Evolutionary conservation across 768 basidiomycete species (phyloP).

Genomic region (Kwoniella bestiolae): DNA sequence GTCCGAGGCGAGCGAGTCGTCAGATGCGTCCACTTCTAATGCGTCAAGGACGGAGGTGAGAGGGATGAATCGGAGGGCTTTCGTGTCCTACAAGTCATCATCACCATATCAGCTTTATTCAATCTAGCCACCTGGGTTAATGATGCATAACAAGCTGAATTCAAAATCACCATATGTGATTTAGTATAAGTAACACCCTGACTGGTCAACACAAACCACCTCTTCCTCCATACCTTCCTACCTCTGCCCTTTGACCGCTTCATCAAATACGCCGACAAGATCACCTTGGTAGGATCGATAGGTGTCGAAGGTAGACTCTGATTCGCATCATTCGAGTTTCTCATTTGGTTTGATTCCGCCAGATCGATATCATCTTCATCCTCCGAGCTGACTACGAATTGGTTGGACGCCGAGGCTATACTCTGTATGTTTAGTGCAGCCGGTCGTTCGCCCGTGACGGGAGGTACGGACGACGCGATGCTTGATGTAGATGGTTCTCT

Average conservation of each 20-base stretch:
- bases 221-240: constrained; percentile 90
- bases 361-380: constrained; percentile 21
- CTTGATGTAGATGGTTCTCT: constrained; percentile 41
- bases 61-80: constrained; percentile 82
- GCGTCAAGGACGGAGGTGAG: constrained; percentile 87
- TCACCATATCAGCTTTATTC: neutral
- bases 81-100: constrained; percentile 70
- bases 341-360: neutral
- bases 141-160: constrained; percentile 47
- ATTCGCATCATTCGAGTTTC: constrained; percentile 4
- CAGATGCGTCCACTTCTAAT: constrained; percentile 71
- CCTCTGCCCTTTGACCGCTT: constrained; percentile 81
- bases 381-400: constrained; percentile 16
- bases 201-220: constrained; percentile 93
- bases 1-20: constrained; percentile 36
- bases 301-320: constrained; percentile 37
- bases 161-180: constrained; percentile 89
- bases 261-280: constrained; percentile 90
- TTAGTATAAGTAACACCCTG: constrained; percentile 85
- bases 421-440: neutral
- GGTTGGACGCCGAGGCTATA: neutral
- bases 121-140: neutral
- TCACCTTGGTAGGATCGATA: constrained; percentile 74
- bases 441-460: constrained; percentile 30
- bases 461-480: constrained; percentile 14